A percentile compares a stretch with the other conserved stretches of the same genome.
Conservation (phyloP, 2,329 filamentous ascomycete genomes). For the Trichoderma gracile region DNA sequence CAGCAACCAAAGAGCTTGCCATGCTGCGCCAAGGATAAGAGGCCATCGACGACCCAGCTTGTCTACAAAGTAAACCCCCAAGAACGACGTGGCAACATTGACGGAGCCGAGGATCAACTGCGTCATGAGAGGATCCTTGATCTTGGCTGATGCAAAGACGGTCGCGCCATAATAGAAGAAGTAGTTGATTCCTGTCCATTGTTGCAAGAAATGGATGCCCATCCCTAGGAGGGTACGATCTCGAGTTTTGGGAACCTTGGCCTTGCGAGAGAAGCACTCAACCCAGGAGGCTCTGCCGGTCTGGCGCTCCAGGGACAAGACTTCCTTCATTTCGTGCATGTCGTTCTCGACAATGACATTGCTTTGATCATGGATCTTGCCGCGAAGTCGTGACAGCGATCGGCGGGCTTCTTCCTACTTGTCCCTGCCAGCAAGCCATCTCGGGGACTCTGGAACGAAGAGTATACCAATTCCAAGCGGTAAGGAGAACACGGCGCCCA, state of each 20-base stretch:
- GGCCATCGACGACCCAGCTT: slow-evolving; percentile 67
- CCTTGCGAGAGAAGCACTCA: slow-evolving; percentile 62
- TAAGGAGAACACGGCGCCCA: slow-evolving; percentile 55
- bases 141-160: slow-evolving; percentile 66
- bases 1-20: slow-evolving; percentile 66
- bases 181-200: slow-evolving; percentile 64
- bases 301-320: slow-evolving; percentile 47
- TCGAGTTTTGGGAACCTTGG: slow-evolving; percentile 55
- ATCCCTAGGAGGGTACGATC: slow-evolving; percentile 68
- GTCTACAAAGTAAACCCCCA: slow-evolving; percentile 68
- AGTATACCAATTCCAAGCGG: slow-evolving; percentile 56
- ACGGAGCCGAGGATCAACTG: slow-evolving; percentile 69
- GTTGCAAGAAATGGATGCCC: slow-evolving; percentile 64
- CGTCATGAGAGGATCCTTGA: slow-evolving; percentile 65
- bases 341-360: slow-evolving; percentile 52
- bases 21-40: slow-evolving; percentile 64
- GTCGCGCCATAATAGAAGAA: slow-evolving; percentile 67
- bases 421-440: slow-evolving; percentile 53
- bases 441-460: slow-evolving; percentile 57
- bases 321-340: slow-evolving; percentile 52
- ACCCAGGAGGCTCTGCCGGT: slow-evolving; percentile 54
- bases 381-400: slow-evolving; percentile 56
- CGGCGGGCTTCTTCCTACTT: slow-evolving; percentile 51
- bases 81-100: slow-evolving; percentile 67
- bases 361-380: slow-evolving; percentile 49